Conservation (phyloP, 108 stramenopile genomes). For the Seminavis robusta region DNA sequence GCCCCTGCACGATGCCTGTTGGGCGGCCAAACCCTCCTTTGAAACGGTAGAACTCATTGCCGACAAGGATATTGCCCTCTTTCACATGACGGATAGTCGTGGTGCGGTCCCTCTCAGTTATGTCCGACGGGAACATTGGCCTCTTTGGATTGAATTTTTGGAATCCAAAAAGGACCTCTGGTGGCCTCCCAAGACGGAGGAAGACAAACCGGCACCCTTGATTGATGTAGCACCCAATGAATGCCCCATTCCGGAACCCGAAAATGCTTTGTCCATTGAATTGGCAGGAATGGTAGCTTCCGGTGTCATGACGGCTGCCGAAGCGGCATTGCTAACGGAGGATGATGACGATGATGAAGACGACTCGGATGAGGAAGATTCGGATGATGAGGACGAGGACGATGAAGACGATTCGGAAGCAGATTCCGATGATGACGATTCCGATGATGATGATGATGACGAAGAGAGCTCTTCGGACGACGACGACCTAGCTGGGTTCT, state of each 20-base stretch:
- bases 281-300: constrained; percentile 4
- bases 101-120: constrained; percentile 70
- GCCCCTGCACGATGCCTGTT: constrained; percentile 62
- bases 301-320: neutral
- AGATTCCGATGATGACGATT: neutral
- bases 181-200: constrained; percentile 8
- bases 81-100: constrained; percentile 52
- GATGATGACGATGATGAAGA: neutral
- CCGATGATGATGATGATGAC: constrained; percentile 9
- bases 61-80: constrained; percentile 37
- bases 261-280: constrained; percentile 5
- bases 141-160: constrained; percentile 64
- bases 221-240: neutral
- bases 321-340: constrained; percentile 5
- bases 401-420: neutral
- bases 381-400: neutral
- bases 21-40: constrained; percentile 37
- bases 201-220: neutral
- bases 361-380: neutral
- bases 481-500: no score
- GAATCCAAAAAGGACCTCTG: constrained; percentile 40
- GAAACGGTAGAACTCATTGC: constrained; percentile 34
- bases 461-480: constrained; percentile 1
- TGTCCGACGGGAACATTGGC: constrained; percentile 60
- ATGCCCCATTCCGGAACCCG: constrained; percentile 1